Base-by-base conservation (phyloP, 2,329 filamentous ascomycete genomes). In the Aspergillus sp. region DNA sequence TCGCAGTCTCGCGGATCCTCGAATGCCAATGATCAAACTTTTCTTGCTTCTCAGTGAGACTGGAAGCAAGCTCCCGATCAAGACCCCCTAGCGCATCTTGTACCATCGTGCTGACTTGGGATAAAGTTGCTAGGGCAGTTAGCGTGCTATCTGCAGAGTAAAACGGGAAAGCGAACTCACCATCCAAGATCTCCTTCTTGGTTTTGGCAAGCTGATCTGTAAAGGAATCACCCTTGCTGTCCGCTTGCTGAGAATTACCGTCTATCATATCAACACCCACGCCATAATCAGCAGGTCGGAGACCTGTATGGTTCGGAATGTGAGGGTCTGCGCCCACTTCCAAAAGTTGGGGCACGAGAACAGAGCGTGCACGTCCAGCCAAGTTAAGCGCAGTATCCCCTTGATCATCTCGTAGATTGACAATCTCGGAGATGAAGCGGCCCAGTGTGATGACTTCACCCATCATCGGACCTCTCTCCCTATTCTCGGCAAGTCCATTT, bases 361-460 rank as follows among this genome's bases (percentile, higher is more conserved):
- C 94, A 63, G 95, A 97, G 26, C 89, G 88, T 55, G 96, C 94
- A 51, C 93, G 79, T 1, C 93, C 90, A 2, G 91, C 93, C 52
- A 97, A 84, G 57, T 96, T 96, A 19, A 98, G 74, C 0, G 93
- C 93, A 0, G 93, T 98, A 61, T 98, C 94, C 0, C 93, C 93
- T 32, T 86, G 86, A 59, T 90, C 89, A 66, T 98, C 93, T 58
- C 91, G 86, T 0, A 90, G 85, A 59, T 98, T 97, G 50, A 98
- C 91, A 65, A 98, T 94, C 62, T 97, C 90, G 42, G 86, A 88
- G 80, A 98, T 94, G 69, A 98, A 98, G 34, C 88, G 83, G 29
- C 88, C 90, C 45, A 98, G 78, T 27, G 86, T 88, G 68, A 97
- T 94, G 79, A 87, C 46, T 80, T 85, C 38, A 69, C 70, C 8